Evolutionary conservation across 345 rosid species (phyloP), one percentile per base, ranked within the genome.

Genomic region (Pugionium dolabratum): DNA sequence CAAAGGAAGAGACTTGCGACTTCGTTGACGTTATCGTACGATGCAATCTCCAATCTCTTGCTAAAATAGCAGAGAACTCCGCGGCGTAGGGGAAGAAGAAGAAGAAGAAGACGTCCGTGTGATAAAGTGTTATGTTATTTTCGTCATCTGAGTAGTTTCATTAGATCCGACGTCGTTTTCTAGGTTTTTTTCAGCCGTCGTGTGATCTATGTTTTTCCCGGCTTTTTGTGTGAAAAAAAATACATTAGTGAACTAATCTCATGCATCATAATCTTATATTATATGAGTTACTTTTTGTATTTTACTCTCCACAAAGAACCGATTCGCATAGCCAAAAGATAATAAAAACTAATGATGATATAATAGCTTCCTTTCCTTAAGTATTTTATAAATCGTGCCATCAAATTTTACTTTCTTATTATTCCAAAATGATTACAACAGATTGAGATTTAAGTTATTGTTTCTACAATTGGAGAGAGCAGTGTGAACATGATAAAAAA

Each of bases 21-120:
- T 87, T 90, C 53, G 86, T 75, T 2, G 95, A 84, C 57, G 89
- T 90, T 45, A 87, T 90, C 41, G 85, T 90, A 11, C 70, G 84
- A 66, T 90, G 95, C 85, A 90, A 90, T 75, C 84, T 90, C 48
- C 90, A 90, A 50, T 85, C 95, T 28, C 83, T 90, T 59, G 80
- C 95, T 53, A 85, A 83, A 71, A 82, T 76, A 61, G 86, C 92
- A 2, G 83, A 76, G 83, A 83, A 69, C 57, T 69, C 69, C 31
- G 71, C 69, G 64, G 77, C 65, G 64, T 63, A 49, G 62, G 54
- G 48, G 45, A 33, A 54, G 10, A 67, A 70, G 54, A 59, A 37
- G 8, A 69, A 62, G 49, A 72, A 50, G 40, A 69, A 64, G 46
- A 28, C 34, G 54, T 63, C 59, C 48, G 7, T 70, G 54, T 60